A percentile compares a stretch with the other conserved stretches of the same genome.
These are phyloP conservation scores for Cladosporium sphaerospermum DNA, from an alignment of 2,329 filamentous ascomycete genomes.

Conservation along the genomic window DNA sequence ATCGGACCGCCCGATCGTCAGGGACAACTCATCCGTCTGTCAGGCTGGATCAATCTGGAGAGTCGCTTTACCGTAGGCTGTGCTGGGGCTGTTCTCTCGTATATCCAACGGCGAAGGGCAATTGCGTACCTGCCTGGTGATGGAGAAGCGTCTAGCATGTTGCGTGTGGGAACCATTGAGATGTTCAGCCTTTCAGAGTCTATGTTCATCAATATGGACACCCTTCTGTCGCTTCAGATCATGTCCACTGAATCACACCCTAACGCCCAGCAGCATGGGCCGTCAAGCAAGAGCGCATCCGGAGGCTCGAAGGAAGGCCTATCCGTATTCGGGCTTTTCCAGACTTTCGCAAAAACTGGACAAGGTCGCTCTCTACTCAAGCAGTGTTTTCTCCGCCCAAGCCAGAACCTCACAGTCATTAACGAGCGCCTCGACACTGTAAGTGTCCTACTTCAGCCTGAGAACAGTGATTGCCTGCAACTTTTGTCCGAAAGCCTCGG, in stretches of 20 bases:
- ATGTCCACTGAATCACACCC: slow-evolving; percentile 77
- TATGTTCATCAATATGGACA: slow-evolving; percentile 76
- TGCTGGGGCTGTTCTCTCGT: slow-evolving; percentile 76
- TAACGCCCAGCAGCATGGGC: slow-evolving; percentile 69
- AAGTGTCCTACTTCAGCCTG: slow-evolving; percentile 56
- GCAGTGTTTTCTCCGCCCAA: slow-evolving; percentile 77
- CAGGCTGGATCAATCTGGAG: slow-evolving; percentile 66
- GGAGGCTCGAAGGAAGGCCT: slow-evolving; percentile 68
- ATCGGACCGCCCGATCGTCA: slow-evolving; percentile 44
- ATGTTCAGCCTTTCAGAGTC: slow-evolving; percentile 65
- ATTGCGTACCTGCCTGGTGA: slow-evolving; percentile 58
- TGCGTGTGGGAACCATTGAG: slow-evolving; percentile 58
- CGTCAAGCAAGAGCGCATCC: slow-evolving; percentile 49
- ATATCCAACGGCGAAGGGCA: slow-evolving; percentile 64
- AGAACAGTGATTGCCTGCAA: slow-evolving; percentile 55
- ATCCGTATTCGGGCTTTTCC: slow-evolving; percentile 79
- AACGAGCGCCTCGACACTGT: slow-evolving; percentile 66
- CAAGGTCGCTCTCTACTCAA: slow-evolving; percentile 71
- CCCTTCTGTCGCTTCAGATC: slow-evolving; percentile 76
- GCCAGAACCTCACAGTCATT: slow-evolving; percentile 61
- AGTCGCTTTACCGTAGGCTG: slow-evolving; percentile 72
- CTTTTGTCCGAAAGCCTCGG: slow-evolving; percentile 57
- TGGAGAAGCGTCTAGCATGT: slow-evolving; percentile 46
- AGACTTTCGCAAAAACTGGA: slow-evolving; percentile 64
- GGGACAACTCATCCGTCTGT: slow-evolving; percentile 61